Conservation (phyloP, 208 protist species). For the Acanthamoeba lenticulata region DNA sequence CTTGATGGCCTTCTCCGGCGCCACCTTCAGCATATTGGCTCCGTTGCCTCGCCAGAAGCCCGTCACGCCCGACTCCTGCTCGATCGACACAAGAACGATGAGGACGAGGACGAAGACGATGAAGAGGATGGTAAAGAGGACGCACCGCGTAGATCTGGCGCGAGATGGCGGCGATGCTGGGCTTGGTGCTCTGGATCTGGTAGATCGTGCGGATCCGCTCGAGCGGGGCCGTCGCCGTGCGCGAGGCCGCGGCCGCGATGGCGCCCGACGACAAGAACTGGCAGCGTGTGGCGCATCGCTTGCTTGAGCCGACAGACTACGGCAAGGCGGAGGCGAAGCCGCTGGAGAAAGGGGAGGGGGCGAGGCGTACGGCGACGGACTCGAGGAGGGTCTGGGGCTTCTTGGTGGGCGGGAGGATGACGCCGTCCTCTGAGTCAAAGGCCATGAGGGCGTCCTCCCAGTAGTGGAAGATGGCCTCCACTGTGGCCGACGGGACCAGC, state of each 20-base stretch:
- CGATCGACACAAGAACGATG: not conserved
- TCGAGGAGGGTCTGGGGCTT: not conserved
- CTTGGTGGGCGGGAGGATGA: slow-evolving; percentile 37
- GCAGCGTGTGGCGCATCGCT: not conserved
- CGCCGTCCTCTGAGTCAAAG: slow-evolving; percentile 62
- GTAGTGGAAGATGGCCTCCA: slow-evolving; percentile 53
- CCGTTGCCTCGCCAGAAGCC: slow-evolving; percentile 77
- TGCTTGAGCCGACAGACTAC: too few relatives aligned
- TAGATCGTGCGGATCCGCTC: slow-evolving; percentile 74
- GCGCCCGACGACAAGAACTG: slow-evolving; percentile 70
- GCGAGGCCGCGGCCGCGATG: slow-evolving; percentile 30
- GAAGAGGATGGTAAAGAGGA: not conserved
- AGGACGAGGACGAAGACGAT: not conserved
- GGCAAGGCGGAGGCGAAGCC: too few relatives aligned
- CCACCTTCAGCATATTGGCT: slow-evolving; percentile 75
- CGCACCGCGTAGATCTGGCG: not conserved
- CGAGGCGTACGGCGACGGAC: slow-evolving; percentile 9
- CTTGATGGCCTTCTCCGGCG: slow-evolving; percentile 76
- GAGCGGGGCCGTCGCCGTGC: slow-evolving; percentile 73
- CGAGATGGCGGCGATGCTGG: slow-evolving; percentile 5
- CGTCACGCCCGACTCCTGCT: slow-evolving; percentile 66
- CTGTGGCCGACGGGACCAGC: slow-evolving; percentile 66
- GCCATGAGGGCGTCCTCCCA: slow-evolving; percentile 72
- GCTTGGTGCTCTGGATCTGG: slow-evolving; percentile 65
- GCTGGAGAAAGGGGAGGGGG: not conserved